These are phyloP conservation scores for Penicillium sp. DNA, from an alignment of 2,329 filamentous ascomycete genomes.

Conservation along the genomic window DNA sequence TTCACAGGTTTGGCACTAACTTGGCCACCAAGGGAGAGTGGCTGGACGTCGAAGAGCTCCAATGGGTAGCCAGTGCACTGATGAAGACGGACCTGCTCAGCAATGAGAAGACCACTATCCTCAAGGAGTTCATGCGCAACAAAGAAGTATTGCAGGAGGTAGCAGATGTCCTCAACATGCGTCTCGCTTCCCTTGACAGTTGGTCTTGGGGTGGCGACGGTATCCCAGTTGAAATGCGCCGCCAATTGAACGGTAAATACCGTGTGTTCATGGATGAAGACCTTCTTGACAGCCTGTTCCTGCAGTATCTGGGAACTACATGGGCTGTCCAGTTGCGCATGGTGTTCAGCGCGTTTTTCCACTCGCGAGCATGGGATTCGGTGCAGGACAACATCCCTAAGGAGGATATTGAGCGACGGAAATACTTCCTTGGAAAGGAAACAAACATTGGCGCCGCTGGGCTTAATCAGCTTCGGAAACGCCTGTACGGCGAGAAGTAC, in stretches of 20 bases:
- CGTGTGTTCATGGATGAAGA: conserved; percentile 66
- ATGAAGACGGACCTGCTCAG: conserved; percentile 58
- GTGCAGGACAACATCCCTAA: conserved; percentile 42
- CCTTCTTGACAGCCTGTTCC: conserved; percentile 60
- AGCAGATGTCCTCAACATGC: conserved; percentile 64
- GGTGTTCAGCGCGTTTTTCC: conserved; percentile 46
- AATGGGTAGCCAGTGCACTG: conserved; percentile 56
- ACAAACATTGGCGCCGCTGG: conserved; percentile 22
- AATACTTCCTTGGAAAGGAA: conserved; percentile 50
- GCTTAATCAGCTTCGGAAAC: conserved; percentile 43
- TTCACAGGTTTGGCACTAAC: conserved; percentile 47
- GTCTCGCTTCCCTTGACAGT: conserved; percentile 56
- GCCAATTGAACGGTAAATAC: conserved; percentile 64
- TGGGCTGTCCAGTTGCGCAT: conserved; percentile 58
- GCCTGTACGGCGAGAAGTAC: conserved; percentile 53
- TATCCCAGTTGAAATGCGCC: conserved; percentile 57
- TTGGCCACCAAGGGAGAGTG: conserved; percentile 39
- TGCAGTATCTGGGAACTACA: conserved; percentile 61
- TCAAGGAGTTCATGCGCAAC: conserved; percentile 59
- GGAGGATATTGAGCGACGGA: conserved; percentile 50
- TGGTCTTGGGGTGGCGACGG: conserved; percentile 59
- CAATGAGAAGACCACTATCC: conserved; percentile 57
- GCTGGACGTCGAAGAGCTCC: conserved; percentile 52
- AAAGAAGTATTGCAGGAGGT: conserved; percentile 59
- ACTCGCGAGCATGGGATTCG: conserved; percentile 51